Evolutionary conservation across 495 filamentous ascomycete species (phyloP), one percentile per base, ranked within the genome.

Genomic region (Penicillium parvum): DNA sequence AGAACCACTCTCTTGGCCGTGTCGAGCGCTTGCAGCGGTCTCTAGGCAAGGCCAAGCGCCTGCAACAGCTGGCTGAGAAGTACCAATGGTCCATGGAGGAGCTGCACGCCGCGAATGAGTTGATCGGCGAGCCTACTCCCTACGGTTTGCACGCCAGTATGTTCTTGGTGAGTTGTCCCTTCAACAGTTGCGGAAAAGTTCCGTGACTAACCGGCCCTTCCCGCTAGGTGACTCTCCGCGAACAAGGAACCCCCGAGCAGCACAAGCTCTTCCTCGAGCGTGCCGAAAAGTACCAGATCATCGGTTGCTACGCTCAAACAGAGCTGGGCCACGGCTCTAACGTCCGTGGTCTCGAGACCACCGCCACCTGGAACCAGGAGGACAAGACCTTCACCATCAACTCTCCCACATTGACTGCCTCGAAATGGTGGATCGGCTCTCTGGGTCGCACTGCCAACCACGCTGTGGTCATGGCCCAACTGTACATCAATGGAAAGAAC

Each of bases 341-440:
- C 49, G 84, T 88, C 10, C 74, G 83, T 45, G 84, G 84, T 14
- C 64, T 88, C 27, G 82, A 87, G 61, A 88, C 84, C 12, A 84
- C 79, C 8, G 84, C 83, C 11, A 85, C 77, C 19, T 87, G 82
- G 78, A 79, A 85, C 53, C 56, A 73, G 3, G 63, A 77, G 10
- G 76, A 83, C 52, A 80, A 84, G 63, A 83, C 79, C 4, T 88
- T 87, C 61, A 78, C 68, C 32, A 74, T 89, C 35, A 76, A 84
- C 51, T 83, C 81, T 0, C 85, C 85, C 0, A 64, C 73, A 39
- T 65, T 85, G 40, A 86, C 83, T 7, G 73, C 82, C 11, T 78
- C 78, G 26, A 89, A 89, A 57, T 89, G 83, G 84, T 88, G 85
- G 85, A 85, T 86, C 52, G 85, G 85, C 0, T 82, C 79, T 17